Base-by-base conservation (phyloP, 2,329 filamentous ascomycete species). In the Penicillium hesseltinei region DNA sequence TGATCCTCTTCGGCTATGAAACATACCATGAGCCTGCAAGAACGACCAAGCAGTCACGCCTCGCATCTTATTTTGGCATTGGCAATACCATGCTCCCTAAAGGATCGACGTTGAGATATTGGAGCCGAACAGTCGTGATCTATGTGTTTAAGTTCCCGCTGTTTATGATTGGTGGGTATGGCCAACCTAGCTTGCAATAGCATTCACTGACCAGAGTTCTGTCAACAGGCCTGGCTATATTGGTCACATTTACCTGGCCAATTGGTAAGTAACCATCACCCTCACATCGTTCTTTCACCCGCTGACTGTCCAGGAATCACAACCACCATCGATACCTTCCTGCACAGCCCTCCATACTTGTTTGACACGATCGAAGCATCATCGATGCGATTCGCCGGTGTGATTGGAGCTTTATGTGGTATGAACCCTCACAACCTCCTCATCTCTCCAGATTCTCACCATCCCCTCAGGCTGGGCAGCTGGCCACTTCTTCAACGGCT, bases 161-260 rank as follows among this genome's bases (percentile, higher is more conserved):
- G 25, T 51, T 74, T 2, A 56, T 73, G 51, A 70, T 65, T 7
- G 70, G 69, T 52, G 51, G 40, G 55, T 51, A 29, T 31, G 4
- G 23, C 5, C 4, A 6, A n/a, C 1, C 3, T 43, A 8, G 29
- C n/a, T 35, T 27, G 15, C 4, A 3, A 51, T 13, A 4, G 8
- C 35, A 31, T n/a, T 29, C 27, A 35, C 44, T 59, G 13, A 56
- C 21, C 40, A 21, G 17, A 7, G 13, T 57, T 11, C 23, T 56
- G 59, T 19, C 46, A 19, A 47, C 33, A 63, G 62, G 62, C 6
- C 40, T 75, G 35, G 64, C 70, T 15, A 68, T 66, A n/a, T 63
- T 75, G 66, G 68, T 75, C 15, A 73, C 68, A 25, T 75, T 74
- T 51, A 72, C 67, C 40, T 75, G 72, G 73, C 72, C 73, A 0